These are phyloP conservation scores for Pisolithus thermaeus DNA, from an alignment of 1,284 basidiomycete genomes.

Conservation along the genomic window DNA sequence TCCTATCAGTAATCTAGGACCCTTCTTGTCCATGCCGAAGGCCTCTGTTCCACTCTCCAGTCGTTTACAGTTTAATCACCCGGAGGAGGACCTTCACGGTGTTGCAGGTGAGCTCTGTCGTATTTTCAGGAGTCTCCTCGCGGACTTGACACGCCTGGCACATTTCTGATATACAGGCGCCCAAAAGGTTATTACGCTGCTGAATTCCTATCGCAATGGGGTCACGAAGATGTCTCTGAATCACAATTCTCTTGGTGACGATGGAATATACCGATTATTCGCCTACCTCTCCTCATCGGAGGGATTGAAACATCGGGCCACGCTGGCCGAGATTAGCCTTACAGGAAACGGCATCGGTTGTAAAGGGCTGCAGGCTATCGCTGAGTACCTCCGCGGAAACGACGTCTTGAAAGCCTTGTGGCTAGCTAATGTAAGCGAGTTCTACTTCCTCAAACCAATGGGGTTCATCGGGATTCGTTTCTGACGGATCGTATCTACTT, in stretches of 20 bases:
- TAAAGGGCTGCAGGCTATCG: slow-evolving; percentile 46
- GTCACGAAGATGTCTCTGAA: slow-evolving; percentile 50
- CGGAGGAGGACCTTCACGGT: slow-evolving; percentile 20
- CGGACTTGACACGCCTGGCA: not conserved
- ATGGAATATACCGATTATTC: slow-evolving; percentile 53
- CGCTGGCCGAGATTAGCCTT: slow-evolving; percentile 49
- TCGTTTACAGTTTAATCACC: slow-evolving; percentile 16
- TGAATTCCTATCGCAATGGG: slow-evolving; percentile 33
- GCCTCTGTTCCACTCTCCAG: slow-evolving; percentile 8
- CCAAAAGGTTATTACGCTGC: slow-evolving; percentile 40
- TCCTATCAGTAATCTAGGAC: not conserved
- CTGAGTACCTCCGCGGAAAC: slow-evolving; percentile 48
- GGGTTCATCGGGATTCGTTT: not conserved
- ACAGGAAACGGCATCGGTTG: slow-evolving; percentile 53
- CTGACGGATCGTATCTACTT: too few relatives aligned
- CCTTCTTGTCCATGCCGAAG: not conserved
- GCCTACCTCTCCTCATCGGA: slow-evolving; percentile 44
- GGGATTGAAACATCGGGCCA: slow-evolving; percentile 37
- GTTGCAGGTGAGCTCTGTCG: slow-evolving; percentile 11
- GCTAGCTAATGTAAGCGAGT: slow-evolving; percentile 50
- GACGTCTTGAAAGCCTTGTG: slow-evolving; percentile 40
- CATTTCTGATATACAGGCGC: slow-evolving; percentile 27
- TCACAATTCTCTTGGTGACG: slow-evolving; percentile 54
- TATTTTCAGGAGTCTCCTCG: not conserved
- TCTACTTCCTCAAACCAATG: not conserved